Evolutionary conservation across 306 rosid genomes (phyloP).

Genomic region (Trichosanthes truncata): DNA sequence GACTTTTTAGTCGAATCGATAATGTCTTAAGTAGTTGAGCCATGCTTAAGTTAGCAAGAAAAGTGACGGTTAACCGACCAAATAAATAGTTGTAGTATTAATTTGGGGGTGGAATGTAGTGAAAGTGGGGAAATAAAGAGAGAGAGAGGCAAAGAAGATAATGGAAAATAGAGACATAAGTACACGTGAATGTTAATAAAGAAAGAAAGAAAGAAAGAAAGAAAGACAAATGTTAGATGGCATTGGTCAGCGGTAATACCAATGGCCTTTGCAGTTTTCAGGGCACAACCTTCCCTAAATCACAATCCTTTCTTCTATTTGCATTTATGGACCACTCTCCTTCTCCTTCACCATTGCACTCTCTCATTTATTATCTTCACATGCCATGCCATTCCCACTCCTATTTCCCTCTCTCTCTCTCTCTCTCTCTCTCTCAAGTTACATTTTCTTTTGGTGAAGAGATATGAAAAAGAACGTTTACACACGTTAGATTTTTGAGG

Average conservation of each 20-base stretch:
- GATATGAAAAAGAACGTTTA: not conserved
- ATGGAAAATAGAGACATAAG: not conserved
- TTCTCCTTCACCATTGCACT: not conserved
- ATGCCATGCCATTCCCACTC: constrained; percentile 10
- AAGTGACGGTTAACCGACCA: too few species aligned
- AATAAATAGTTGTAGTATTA: too few species aligned
- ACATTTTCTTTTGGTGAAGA: not conserved
- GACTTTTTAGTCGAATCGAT: too few species aligned
- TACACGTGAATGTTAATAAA: not conserved
- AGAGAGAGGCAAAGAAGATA: not conserved
- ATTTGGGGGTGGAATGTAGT: not conserved
- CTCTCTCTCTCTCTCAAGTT: not conserved
- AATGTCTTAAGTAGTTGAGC: too few species aligned
- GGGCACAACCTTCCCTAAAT: not conserved
- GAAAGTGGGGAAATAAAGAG: not conserved
- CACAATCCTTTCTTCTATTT: not conserved
- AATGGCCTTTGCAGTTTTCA: not conserved
- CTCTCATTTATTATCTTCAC: constrained; percentile 35
- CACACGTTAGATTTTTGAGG: too few species aligned
- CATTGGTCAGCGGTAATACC: constrained; percentile 27
- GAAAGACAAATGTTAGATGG: constrained; percentile 14
- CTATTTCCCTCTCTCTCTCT: not conserved
- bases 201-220: not conserved
- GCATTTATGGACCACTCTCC: constrained; percentile 20
- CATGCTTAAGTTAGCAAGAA: too few species aligned